phyloP scores from a whole-genome alignment of 2,329 filamentous ascomycete genomes.

The Colletotrichum kahawae region DNA sequence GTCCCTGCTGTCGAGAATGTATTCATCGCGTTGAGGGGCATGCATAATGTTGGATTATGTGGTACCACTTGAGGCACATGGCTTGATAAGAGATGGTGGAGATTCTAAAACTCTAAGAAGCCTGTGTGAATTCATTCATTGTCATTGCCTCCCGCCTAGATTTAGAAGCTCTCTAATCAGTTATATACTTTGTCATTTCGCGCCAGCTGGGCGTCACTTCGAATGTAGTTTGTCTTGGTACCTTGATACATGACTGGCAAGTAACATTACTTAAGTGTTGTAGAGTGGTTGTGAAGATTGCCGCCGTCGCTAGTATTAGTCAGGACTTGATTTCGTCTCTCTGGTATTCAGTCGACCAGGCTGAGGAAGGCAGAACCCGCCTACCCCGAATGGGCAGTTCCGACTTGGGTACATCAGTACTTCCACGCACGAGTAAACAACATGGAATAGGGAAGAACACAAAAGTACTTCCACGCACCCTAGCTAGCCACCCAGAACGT shows the following conservation, averaged over 20 bases:
- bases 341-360: neutral
- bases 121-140: neutral
- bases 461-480: too few species aligned
- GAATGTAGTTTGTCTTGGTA: neutral
- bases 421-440: too few species aligned
- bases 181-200: neutral
- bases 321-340: neutral
- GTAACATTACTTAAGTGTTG: fast-evolving
- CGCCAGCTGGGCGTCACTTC: neutral
- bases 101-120: fast-evolving
- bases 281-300: neutral
- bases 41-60: neutral
- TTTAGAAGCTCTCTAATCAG: neutral
- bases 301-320: too few species aligned
- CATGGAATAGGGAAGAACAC: too few species aligned
- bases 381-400: too few species aligned
- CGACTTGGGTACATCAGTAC: too few species aligned
- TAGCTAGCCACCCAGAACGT: too few species aligned
- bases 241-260: neutral
- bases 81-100: neutral
- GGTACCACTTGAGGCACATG: neutral
- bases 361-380: too few species aligned
- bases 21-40: neutral
- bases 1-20: neutral
- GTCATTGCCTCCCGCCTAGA: neutral